These are phyloP conservation scores for Rugosomyces carneus DNA, from an alignment of 1,284 basidiomycete species.

Conservation along the genomic window DNA sequence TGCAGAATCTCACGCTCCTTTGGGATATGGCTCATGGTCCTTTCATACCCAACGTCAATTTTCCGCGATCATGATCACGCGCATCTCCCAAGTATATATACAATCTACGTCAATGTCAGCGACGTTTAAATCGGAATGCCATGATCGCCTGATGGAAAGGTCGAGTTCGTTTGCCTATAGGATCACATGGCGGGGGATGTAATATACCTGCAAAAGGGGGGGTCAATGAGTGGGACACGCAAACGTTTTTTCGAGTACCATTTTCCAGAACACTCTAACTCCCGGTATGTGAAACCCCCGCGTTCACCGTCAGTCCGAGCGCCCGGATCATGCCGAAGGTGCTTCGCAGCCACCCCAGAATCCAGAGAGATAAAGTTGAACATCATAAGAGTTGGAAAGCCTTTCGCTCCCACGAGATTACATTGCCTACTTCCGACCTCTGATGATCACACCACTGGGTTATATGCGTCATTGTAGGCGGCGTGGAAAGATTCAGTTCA, in stretches of 20 bases:
- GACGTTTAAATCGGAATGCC: background rate
- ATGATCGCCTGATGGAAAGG: conserved; percentile 1
- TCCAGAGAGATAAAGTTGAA: background rate
- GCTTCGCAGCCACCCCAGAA: background rate
- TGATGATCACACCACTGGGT: background rate
- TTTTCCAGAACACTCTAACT: background rate
- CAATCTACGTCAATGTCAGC: background rate
- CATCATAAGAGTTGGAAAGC: background rate
- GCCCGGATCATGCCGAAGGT: background rate
- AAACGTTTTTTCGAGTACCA: background rate
- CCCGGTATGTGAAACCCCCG: background rate
- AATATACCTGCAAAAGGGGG: background rate
- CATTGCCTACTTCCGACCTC: background rate
- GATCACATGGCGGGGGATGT: background rate
- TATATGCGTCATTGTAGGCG: background rate
- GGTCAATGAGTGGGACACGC: background rate
- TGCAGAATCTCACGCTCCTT: background rate
- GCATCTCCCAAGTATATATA: background rate
- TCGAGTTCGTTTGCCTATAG: background rate
- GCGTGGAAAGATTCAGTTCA: background rate
- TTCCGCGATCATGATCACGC: background rate
- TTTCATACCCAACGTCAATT: background rate
- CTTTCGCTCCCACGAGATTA: background rate
- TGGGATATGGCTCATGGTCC: background rate
- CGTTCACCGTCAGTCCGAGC: background rate